Base-by-base conservation (phyloP, 1,284 basidiomycete species). In the Fomitopsis pinicola region DNA sequence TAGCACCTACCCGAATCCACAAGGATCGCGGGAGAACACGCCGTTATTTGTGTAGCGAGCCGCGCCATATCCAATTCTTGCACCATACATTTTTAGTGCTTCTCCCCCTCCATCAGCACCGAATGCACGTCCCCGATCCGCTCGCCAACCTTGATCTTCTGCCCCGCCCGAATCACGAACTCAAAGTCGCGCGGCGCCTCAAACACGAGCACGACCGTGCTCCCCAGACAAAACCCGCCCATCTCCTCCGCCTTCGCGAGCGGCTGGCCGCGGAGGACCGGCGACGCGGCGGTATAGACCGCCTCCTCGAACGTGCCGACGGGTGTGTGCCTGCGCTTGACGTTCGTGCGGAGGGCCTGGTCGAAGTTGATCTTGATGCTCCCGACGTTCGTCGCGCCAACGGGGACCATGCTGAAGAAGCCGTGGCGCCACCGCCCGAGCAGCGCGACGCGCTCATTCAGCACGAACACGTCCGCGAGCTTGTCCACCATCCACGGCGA, bases 341-440 rank as follows among this genome's bases (percentile, higher is more conserved):
- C 83, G 76, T 97, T 97, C 5, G 95, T 97, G 52, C 94, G 87
- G 19, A 97, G 83, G 9, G 85, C 86, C 85, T 89, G 82, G 77
- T 99, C 97, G 76, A 99, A 99, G 76, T 98, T 97, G 75, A 99
- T 86, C 65, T 89, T 89, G 77, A 99, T 99, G 65, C 91, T 94
- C 9, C 97, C 97, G 60, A 99, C 97, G 73, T 99, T 99, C 22
- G 97, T 98, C 2, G 97, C 97, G 9, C 97, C 97, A 33, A 99
- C 96, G 12, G 97, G 97, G 0, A 97, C 88, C 95, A 98, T 98
- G 45, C 91, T 82, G 75, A 98, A 99, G 82, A 98, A 98, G 5
- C 97, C 97, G 71, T 97, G 80, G 71, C 88, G 86, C 97, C 97
- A 99, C 59, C 94, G 82, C 6, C 97, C 97, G 36, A 99, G 87